phyloP scores from a whole-genome alignment of 306 rosid genomes.

The Rosa rugosa region DNA sequence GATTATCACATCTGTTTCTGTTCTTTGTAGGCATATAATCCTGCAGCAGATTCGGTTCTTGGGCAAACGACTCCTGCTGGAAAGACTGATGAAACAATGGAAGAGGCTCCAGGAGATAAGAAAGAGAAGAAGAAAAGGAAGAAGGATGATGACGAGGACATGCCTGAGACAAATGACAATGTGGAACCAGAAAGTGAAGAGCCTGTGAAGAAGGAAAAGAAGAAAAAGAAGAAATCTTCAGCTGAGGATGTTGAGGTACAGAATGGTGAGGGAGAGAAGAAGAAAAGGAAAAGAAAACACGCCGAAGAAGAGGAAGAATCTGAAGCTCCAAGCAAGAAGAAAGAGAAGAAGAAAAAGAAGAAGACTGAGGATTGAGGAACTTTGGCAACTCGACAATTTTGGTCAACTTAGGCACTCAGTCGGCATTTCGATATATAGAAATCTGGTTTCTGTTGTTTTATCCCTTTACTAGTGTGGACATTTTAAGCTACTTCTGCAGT shows the following conservation, averaged over 20 bases:
- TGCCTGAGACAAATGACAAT: constrained; percentile 19
- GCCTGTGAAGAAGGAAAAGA: constrained; percentile 45
- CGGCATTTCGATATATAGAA: constrained; percentile 26
- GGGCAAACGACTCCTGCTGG: constrained; percentile 34
- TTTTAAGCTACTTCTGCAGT: constrained; percentile 19
- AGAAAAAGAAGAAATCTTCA: constrained; percentile 48
- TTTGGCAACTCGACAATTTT: constrained; percentile 30
- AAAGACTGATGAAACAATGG: constrained; percentile 26
- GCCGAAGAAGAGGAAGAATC: constrained; percentile 43
- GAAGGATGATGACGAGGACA: constrained; percentile 37
- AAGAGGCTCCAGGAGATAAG: constrained; percentile 32
- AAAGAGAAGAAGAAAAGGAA: constrained; percentile 62
- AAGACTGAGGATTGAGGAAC: constrained; percentile 35
- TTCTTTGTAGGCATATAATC: constrained; percentile 70
- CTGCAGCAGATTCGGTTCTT: constrained; percentile 72
- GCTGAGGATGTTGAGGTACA: constrained; percentile 38
- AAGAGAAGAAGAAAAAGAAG: constrained; percentile 59
- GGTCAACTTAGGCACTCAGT: constrained; percentile 32
- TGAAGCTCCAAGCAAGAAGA: constrained; percentile 48
- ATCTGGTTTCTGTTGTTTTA: constrained; percentile 17
- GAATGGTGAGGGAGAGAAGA: constrained; percentile 38
- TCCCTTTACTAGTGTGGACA: constrained; percentile 10
- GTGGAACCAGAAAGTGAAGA: constrained; percentile 30
- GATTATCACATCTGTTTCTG: neutral
- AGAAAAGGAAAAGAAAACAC: constrained; percentile 55